phyloP scores from a whole-genome alignment of 495 filamentous ascomycete genomes.

The Cercophora samala region DNA sequence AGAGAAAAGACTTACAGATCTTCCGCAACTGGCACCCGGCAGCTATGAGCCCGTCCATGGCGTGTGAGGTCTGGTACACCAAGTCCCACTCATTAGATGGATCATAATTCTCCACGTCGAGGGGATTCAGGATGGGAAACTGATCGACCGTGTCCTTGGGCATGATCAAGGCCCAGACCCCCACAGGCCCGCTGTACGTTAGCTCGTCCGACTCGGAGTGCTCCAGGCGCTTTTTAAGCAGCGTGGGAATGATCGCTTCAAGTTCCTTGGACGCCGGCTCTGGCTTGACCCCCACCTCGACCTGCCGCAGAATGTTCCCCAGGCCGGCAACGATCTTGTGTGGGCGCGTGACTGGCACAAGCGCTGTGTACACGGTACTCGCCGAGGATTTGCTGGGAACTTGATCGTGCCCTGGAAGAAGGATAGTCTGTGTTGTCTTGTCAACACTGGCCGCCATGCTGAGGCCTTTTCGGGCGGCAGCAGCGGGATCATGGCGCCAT shows the following conservation, averaged over 20 bases:
- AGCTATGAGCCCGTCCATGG: constrained; percentile 31
- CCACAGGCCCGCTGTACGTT: constrained; percentile 45
- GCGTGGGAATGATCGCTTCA: constrained; percentile 59
- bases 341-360: constrained; percentile 62
- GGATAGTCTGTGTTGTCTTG: constrained; percentile 32
- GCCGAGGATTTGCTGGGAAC: neutral
- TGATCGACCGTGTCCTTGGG: constrained; percentile 33
- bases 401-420: constrained; percentile 7
- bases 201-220: neutral
- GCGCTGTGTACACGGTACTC: constrained; percentile 43
- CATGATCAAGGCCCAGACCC: constrained; percentile 74
- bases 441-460: constrained; percentile 20
- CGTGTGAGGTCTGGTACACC: constrained; percentile 8
- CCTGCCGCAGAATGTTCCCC: constrained; percentile 76
- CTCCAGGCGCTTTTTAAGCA: constrained; percentile 47
- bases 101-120: constrained; percentile 7
- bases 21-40: constrained; percentile 57
- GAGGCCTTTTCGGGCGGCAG: constrained; percentile 10
- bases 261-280: constrained; percentile 74
- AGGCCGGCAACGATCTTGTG: constrained; percentile 63
- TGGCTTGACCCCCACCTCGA: constrained; percentile 50
- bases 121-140: neutral
- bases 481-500: constrained; percentile 44
- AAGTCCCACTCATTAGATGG: constrained; percentile 8
- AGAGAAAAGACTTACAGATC: constrained; percentile 46